Conservation (phyloP, 1,284 basidiomycete species). For the Ustilago nuda region DNA sequence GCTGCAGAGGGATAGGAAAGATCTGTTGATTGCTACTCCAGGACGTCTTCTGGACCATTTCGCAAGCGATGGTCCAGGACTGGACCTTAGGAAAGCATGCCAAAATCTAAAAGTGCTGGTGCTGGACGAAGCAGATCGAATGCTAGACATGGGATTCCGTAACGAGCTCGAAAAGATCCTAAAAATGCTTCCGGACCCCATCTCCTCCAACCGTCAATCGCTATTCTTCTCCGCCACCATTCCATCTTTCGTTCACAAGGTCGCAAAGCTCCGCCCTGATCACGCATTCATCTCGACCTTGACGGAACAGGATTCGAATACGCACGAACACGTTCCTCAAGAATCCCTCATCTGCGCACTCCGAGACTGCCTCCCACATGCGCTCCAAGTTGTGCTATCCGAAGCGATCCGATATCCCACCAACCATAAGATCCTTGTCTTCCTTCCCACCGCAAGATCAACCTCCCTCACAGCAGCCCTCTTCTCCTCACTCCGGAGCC, state of each 20-base stretch:
- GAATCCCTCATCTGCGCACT: constrained; percentile 45
- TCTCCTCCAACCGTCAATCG: constrained; percentile 70
- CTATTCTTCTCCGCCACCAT: constrained; percentile 73
- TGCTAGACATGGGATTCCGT: constrained; percentile 70
- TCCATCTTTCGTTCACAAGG: constrained; percentile 69
- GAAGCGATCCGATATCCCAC: constrained; percentile 64
- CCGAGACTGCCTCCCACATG: constrained; percentile 72
- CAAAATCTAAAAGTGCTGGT: constrained; percentile 68
- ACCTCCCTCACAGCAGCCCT: constrained; percentile 74
- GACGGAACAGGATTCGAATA: constrained; percentile 75
- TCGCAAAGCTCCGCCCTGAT: constrained; percentile 66
- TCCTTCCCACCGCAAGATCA: constrained; percentile 79
- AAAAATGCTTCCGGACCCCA: constrained; percentile 67
- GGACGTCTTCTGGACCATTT: constrained; percentile 72
- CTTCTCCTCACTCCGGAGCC: constrained; percentile 28
- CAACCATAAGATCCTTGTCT: constrained; percentile 69
- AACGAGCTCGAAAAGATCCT: constrained; percentile 65
- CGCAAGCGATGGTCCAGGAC: constrained; percentile 68
- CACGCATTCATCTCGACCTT: constrained; percentile 77
- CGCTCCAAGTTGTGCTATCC: constrained; percentile 68
- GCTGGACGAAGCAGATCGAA: constrained; percentile 72
- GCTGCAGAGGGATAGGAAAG: constrained; percentile 60
- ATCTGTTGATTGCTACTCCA: constrained; percentile 72
- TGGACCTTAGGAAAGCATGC: constrained; percentile 60
- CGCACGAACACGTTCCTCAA: constrained; percentile 78